Percentiles rank a stretch among this genome's conserved stretches.
These are phyloP conservation scores for Epichloe scottii DNA, from an alignment of 2,329 filamentous ascomycete species.

Conservation along the genomic window DNA sequence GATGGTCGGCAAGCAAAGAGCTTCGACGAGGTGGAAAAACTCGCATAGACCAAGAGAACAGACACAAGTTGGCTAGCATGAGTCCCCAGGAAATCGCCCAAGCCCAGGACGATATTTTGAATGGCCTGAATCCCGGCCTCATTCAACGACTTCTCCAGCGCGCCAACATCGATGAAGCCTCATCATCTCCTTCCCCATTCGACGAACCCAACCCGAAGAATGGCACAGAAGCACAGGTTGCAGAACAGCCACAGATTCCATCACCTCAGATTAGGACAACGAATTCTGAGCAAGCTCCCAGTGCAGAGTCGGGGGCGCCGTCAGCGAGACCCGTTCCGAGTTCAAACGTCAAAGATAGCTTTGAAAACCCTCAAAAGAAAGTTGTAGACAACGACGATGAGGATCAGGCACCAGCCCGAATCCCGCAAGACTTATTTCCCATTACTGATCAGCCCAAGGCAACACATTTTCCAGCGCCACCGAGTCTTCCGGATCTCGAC, in stretches of 20 bases:
- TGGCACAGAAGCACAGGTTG: neutral
- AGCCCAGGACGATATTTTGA: slow-evolving; percentile 69
- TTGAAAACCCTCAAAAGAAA: slow-evolving; percentile 12
- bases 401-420: slow-evolving; percentile 28
- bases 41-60: slow-evolving; percentile 76
- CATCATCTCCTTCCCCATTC: slow-evolving; percentile 29
- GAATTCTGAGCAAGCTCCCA: neutral
- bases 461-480: slow-evolving; percentile 51
- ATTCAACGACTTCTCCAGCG: slow-evolving; percentile 65
- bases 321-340: neutral
- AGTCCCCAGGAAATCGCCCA: slow-evolving; percentile 67
- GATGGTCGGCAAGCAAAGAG: slow-evolving; percentile 4
- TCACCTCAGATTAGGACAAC: neutral
- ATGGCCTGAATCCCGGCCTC: slow-evolving; percentile 60
- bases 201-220: slow-evolving; percentile 14
- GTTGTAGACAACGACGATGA: slow-evolving; percentile 25
- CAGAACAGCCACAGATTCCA: neutral
- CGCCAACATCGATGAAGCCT: slow-evolving; percentile 58
- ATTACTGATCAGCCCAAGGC: slow-evolving; percentile 27
- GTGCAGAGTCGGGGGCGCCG: neutral
- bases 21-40: slow-evolving; percentile 45
- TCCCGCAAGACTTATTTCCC: slow-evolving; percentile 30
- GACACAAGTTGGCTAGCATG: slow-evolving; percentile 62
- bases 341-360: neutral
- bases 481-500: slow-evolving; percentile 58